Base-by-base conservation (phyloP, 441 rosid species). In the Manihot esculenta region DNA sequence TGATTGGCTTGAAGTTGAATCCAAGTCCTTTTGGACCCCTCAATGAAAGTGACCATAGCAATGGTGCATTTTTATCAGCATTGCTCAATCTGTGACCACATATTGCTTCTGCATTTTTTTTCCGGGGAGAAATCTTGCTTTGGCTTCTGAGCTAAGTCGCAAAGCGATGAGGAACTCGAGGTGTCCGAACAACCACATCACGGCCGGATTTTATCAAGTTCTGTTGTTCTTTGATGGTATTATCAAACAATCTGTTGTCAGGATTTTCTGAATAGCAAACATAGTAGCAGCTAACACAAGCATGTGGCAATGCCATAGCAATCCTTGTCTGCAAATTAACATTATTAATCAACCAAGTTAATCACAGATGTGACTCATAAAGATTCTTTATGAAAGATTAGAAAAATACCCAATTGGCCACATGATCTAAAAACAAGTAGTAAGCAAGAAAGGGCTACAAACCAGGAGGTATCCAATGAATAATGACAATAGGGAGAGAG, bases 241-340 rank as follows among this genome's bases (percentile, higher is more conserved):
- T 67, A 62, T 88, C 99, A 15, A 91, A 93, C 55, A 95, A 72
- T 77, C 91, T 84, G 80, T 75, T 89, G 0, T 82, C 84, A 1
- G 98, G 91, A 79, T 85, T 93, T 66, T 93, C 98, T 0, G 99
- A 95, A 17, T 91, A 95, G 86, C 98, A 95, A 15, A 82, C 89
- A 70, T 93, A 93, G 86, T 91, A 95, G 77, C 99, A 89, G 76
- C 94, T 85, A 80, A 91, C 97, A 59, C 97, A 95, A 49, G 98
- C 99, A 54, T 91, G 94, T 10, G 97, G 97, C 84, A 93, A 62
- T 75, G 97, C 98, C 99, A 93, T 95, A 21, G 98, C 86, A 62
- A 95, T 95, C 87, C 98, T 91, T 0, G 96, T 88, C 98, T 95
- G 94, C 26, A 38, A 30, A 65, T 30, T 61, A 64, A 64, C 20